Evolutionary conservation across 495 filamentous ascomycete genomes (phyloP), one percentile per base, ranked within the genome.

Genomic region (Daldinia caldariorum): DNA sequence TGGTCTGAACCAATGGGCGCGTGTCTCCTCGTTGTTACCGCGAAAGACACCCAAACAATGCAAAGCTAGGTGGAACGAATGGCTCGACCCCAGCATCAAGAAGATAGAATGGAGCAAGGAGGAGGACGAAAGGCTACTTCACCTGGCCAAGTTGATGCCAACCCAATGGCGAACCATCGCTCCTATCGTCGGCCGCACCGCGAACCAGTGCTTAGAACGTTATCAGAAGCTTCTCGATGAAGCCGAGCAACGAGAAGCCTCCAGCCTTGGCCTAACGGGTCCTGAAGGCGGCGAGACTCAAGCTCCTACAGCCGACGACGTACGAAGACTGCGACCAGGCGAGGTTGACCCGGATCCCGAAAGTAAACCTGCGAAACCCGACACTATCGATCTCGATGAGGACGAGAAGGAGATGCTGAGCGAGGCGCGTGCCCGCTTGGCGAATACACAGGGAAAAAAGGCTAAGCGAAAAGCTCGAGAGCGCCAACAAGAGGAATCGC

Each of bases 381-480:
- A 99, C 76, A 97, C 96, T 2, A 94, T 98, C 76, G 95, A 99
- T 80, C 86, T 99, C 61, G 95, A 99, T 75, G 95, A 99, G 81
- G 95, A 98, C 75, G 96, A 99, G 79, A 98, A 98, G 82, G 96
- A 98, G 77, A 98, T 98, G 95, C 82, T 99, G 72, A 97, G 94
- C 78, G 95, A 99, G 80, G 95, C 95, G 58, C 92, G 95, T 73
- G 95, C 95, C 62, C 91, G 95, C 80, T 83, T 99, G 61, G 95
- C 96, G 39, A 99, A 99, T 73, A 97, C 94, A 37, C 94, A 97
- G 79, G 95, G 95, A 77, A 98, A 99, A 82, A 99, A 99, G 84
- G 96, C 95, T 6, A 99, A 99, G 85, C 87, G 95, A 61, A 99
- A 99, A 83, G 96, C 95, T 53, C 87, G 95, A 71, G 95, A 99